phyloP scores from a whole-genome alignment of 2,329 filamentous ascomycete species.

The Clarireedia monteithiana region DNA sequence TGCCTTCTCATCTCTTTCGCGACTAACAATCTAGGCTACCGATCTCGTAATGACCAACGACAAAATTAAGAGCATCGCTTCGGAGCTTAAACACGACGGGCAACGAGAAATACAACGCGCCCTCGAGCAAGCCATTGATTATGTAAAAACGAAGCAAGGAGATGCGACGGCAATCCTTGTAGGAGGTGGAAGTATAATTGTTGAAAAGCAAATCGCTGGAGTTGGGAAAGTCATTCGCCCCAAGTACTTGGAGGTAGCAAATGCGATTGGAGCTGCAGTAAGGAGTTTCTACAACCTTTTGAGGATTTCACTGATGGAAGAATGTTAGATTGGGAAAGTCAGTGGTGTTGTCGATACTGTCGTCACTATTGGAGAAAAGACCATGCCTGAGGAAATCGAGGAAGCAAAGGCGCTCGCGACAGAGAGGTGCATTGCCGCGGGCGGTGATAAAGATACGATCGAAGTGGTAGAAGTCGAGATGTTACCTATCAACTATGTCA shows the following conservation, averaged over 20 bases:
- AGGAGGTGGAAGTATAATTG: slow-evolving; percentile 48
- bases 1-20: slow-evolving; percentile 14
- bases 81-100: slow-evolving; percentile 13
- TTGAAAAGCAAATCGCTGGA: slow-evolving; percentile 38
- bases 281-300: slow-evolving; percentile 25
- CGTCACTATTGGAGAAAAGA: slow-evolving; percentile 19
- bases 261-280: slow-evolving; percentile 51
- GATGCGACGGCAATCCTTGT: slow-evolving; percentile 47
- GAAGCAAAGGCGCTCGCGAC: slow-evolving; percentile 20
- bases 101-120: slow-evolving; percentile 30
- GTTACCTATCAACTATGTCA: slow-evolving; percentile 25
- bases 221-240: slow-evolving; percentile 44
- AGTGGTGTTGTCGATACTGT: slow-evolving; percentile 24
- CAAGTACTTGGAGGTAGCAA: slow-evolving; percentile 46
- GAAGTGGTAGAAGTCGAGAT: slow-evolving; percentile 26
- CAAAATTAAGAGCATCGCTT: slow-evolving; percentile 7
- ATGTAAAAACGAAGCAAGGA: slow-evolving; percentile 47
- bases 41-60: slow-evolving; percentile 17
- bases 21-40: slow-evolving; percentile 28
- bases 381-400: slow-evolving; percentile 22
- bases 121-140: slow-evolving; percentile 45
- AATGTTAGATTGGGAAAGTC: slow-evolving; percentile 24
- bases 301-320: not conserved
- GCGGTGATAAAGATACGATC: slow-evolving; percentile 21
- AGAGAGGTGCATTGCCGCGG: slow-evolving; percentile 22